Evolutionary conservation across 2,329 filamentous ascomycete genomes (phyloP).

Genomic region (Fusarium tupiense): DNA sequence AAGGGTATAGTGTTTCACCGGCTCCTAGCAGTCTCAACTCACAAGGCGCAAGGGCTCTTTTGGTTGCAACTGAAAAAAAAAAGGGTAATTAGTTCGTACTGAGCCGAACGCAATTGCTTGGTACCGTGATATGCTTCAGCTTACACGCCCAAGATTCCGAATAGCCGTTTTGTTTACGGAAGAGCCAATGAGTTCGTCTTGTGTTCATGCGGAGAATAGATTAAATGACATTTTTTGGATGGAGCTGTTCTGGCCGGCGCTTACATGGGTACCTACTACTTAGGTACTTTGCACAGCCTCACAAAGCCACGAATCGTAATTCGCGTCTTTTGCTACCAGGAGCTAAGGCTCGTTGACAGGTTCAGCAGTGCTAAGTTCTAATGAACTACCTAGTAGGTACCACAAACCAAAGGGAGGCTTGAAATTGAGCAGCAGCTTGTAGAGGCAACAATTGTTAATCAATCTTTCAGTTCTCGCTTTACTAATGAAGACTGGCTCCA

Average conservation of each 20-base stretch:
- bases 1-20: constrained; percentile 11
- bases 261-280: not conserved
- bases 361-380: not conserved
- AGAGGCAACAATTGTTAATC: not conserved
- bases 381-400: not conserved
- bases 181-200: constrained; percentile 14
- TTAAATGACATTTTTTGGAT: not conserved
- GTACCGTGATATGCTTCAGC: not conserved
- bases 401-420: not conserved
- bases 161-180: constrained; percentile 5
- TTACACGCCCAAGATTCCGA: not conserved
- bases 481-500: not conserved
- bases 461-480: not conserved
- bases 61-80: not conserved
- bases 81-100: not conserved
- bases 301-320: constrained; percentile 9
- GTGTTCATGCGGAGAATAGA: not conserved
- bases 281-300: constrained; percentile 39
- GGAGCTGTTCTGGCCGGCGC: not conserved
- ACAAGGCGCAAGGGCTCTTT: not conserved
- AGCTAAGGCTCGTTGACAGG: not conserved
- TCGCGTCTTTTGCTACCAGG: not conserved
- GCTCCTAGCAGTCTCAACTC: not conserved
- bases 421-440: not conserved
- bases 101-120: not conserved